Base-by-base conservation (phyloP, 345 rosid genomes). In the Durio zibethinus region DNA sequence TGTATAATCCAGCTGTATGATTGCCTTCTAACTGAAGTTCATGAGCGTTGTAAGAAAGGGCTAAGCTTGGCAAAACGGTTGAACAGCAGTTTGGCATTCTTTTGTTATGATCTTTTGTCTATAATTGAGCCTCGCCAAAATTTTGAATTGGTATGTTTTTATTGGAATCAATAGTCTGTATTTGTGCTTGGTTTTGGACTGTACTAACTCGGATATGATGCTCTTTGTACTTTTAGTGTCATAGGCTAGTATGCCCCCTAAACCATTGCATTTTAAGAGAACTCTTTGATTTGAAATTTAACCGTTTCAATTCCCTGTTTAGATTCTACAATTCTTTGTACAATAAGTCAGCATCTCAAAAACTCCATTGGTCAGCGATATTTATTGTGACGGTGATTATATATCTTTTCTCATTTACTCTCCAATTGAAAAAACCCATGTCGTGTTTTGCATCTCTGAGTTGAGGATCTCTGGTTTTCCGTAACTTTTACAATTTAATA, bases 31-130 rank as follows among this genome's bases (percentile, higher is more conserved):
- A 96, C 98, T 45, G 99, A 96, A 87, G 98, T 96, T 54, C 94
- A 93, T 64, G 99, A 96, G 85, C 99, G 98, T 71, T 93, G 97
- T 83, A 96, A 96, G 85, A 96, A 96, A 88, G 99, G 99, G 35
- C 85, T 92, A 81, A 91, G 91, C 88, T 86, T 96, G 86, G 99
- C 97, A 56, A 96, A 91, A 84, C 93, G 95, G 78, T 85, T 96
- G 85, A 96, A 96, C 83, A 93, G 97, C 87, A 92, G 98, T 88
- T 85, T 96, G 92, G 99, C 95, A 82, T 96, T 96, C 84, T 92
- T 96, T 84, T 96, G 99, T 69, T 96, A 93, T 84, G 99, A 96
- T 89, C 97, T 96, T 69, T 83, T 96, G 79, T 93, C 94, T 48
- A 87, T 92, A 79, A 87, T 93, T 83, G 99, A 96, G 85, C 98